phyloP scores from a whole-genome alignment of 306 rosid genomes.

The Fragaria vesca region DNA sequence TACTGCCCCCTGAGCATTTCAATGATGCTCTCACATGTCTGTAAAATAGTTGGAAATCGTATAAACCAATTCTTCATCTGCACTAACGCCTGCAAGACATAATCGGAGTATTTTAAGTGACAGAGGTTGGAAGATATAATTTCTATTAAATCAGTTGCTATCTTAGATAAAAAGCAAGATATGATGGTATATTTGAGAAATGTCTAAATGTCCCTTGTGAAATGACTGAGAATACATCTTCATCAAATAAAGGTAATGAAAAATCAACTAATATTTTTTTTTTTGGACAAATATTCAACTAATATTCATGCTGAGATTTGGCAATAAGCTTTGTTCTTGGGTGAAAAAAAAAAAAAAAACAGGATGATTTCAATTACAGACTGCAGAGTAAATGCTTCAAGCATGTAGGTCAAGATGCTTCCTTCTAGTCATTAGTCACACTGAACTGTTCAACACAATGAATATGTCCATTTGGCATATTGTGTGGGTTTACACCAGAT shows the following conservation, averaged over 20 bases:
- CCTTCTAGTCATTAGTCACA: not conserved
- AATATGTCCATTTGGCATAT: not conserved
- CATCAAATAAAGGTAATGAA: not conserved
- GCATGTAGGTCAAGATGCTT: not conserved
- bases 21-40: constrained; percentile 84
- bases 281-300: not conserved
- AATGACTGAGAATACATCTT: constrained; percentile 10
- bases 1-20: constrained; percentile 98
- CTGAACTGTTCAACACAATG: not conserved
- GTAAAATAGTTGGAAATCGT: constrained; percentile 94
- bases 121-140: not conserved
- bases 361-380: not conserved
- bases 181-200: not conserved
- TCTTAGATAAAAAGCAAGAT: constrained; percentile 1
- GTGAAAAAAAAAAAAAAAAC: not conserved
- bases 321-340: not conserved
- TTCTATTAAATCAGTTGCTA: not conserved
- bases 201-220: not conserved
- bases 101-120: constrained; percentile 21
- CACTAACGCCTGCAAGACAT: constrained; percentile 69
- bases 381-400: not conserved
- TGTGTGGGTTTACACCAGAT: not conserved
- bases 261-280: not conserved
- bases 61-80: constrained; percentile 87
- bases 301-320: not conserved